Conservation (phyloP, 2,329 filamentous ascomycete species). For the Apiospora hydei region DNA sequence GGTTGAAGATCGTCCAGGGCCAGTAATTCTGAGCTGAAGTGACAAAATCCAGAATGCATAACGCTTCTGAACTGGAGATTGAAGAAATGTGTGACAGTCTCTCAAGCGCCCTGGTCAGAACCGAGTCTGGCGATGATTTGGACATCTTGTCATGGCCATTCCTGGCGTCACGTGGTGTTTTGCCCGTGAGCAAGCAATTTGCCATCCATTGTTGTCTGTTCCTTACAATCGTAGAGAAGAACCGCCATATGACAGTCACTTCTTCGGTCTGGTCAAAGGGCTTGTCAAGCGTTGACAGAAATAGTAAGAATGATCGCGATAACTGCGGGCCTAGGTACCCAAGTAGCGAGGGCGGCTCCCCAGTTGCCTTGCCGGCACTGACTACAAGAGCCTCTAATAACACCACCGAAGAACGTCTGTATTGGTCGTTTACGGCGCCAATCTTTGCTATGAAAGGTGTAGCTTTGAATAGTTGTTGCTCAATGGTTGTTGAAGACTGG, state of each 20-base stretch:
- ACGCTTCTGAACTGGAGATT: slow-evolving; percentile 69
- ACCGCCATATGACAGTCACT: slow-evolving; percentile 78
- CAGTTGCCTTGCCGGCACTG: slow-evolving; percentile 67
- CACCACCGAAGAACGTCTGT: slow-evolving; percentile 69
- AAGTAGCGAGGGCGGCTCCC: slow-evolving; percentile 92
- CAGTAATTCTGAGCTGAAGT: slow-evolving; percentile 90
- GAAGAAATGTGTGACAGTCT: slow-evolving; percentile 71
- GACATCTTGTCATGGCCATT: slow-evolving; percentile 61
- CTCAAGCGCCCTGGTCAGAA: slow-evolving; percentile 77
- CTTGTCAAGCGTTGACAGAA: slow-evolving; percentile 78
- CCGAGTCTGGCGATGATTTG: slow-evolving; percentile 62
- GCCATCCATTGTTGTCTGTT: slow-evolving; percentile 97
- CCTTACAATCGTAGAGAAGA: slow-evolving; percentile 85
- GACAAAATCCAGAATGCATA: slow-evolving; percentile 86
- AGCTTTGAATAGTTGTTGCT: slow-evolving; percentile 82
- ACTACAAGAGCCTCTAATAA: slow-evolving; percentile 78
- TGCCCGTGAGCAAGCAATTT: slow-evolving; percentile 88
- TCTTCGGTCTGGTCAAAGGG: slow-evolving; percentile 73
- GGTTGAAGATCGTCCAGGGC: slow-evolving; percentile 88
- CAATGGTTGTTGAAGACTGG: slow-evolving; percentile 69
- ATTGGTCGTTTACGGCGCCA: slow-evolving; percentile 73
- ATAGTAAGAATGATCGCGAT: slow-evolving; percentile 82
- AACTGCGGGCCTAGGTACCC: slow-evolving; percentile 85
- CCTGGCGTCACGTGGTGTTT: slow-evolving; percentile 79
- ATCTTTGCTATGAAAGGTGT: slow-evolving; percentile 79